Percentiles rank a stretch among this genome's conserved stretches.
Evolutionary conservation across 208 protist genomes (phyloP).

Genomic region (Leishmania major): DNA sequence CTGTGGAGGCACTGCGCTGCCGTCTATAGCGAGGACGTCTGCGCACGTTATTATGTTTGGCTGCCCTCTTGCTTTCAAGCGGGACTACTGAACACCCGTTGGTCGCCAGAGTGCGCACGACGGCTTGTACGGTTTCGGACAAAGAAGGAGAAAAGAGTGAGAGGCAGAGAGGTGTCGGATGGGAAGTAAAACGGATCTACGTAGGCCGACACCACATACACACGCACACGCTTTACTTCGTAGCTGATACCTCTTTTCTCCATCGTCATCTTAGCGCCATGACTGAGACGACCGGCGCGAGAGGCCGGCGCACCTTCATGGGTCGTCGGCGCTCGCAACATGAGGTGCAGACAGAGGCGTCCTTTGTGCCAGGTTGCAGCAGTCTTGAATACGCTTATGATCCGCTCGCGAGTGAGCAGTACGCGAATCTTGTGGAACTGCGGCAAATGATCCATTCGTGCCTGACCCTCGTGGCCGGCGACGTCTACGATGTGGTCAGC

Average conservation of each 20-base stretch:
- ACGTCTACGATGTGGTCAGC: slow-evolving; percentile 84
- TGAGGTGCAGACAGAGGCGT: slow-evolving; percentile 83
- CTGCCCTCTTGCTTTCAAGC: neutral
- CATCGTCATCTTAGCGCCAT: neutral
- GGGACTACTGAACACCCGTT: neutral
- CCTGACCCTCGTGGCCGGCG: slow-evolving; percentile 73
- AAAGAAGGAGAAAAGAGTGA: neutral
- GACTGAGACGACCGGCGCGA: neutral
- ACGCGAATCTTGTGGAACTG: slow-evolving; percentile 60
- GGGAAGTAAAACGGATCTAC: neutral
- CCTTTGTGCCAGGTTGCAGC: slow-evolving; percentile 62
- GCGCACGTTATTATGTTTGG: too few species aligned
- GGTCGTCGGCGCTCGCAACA: slow-evolving; percentile 34
- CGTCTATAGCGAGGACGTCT: too few species aligned
- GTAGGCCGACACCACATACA: neutral
- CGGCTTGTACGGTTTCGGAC: neutral
- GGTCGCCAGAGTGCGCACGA: neutral
- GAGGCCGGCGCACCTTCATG: slow-evolving; percentile 27
- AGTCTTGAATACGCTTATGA: slow-evolving; percentile 63
- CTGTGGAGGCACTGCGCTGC: neutral
- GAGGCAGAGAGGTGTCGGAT: neutral
- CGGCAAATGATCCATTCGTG: slow-evolving; percentile 69
- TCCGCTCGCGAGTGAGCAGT: slow-evolving; percentile 76
- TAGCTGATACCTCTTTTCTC: neutral
- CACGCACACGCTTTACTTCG: neutral